Evolutionary conservation across 2,329 filamentous ascomycete species (phyloP).

Genomic region (Colletotrichum theobromicola): DNA sequence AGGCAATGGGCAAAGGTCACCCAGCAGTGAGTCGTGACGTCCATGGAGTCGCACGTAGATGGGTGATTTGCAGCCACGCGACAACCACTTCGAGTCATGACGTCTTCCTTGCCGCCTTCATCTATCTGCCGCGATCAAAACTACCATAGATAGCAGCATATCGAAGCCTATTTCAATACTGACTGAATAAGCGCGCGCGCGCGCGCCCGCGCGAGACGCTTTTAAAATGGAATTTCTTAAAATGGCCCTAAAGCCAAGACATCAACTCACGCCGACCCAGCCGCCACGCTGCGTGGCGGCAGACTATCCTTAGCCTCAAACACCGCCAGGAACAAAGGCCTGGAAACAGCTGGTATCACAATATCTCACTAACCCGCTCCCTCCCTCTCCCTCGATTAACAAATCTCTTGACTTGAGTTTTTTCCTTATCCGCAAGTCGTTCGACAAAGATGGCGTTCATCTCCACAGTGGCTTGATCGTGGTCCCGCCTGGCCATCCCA

Average conservation of each 20-base stretch:
- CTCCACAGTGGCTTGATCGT: neutral
- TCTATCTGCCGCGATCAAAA: neutral
- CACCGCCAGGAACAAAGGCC: constrained; percentile 4
- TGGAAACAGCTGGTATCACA: neutral
- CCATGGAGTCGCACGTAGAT: neutral
- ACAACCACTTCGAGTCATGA: neutral
- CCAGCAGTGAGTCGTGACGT: neutral
- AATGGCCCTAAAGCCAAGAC: neutral
- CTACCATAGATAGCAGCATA: neutral
- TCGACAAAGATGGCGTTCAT: neutral
- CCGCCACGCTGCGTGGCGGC: neutral
- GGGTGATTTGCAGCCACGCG: neutral
- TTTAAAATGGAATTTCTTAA: neutral
- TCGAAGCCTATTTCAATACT: neutral
- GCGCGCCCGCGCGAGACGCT: no score
- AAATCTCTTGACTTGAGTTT: neutral
- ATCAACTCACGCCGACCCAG: neutral
- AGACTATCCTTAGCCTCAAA: constrained; percentile 7
- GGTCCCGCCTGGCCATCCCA: neutral
- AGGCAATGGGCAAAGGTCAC: neutral
- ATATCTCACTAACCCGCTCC: neutral
- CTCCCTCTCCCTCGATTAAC: neutral
- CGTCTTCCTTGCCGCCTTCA: neutral
- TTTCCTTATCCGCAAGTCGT: neutral
- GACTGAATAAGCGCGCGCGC: neutral